Percentiles rank a stretch among this genome's conserved stretches.
Conservation (phyloP, 352 stramenopile species). For the Phytophthora brassicae region DNA sequence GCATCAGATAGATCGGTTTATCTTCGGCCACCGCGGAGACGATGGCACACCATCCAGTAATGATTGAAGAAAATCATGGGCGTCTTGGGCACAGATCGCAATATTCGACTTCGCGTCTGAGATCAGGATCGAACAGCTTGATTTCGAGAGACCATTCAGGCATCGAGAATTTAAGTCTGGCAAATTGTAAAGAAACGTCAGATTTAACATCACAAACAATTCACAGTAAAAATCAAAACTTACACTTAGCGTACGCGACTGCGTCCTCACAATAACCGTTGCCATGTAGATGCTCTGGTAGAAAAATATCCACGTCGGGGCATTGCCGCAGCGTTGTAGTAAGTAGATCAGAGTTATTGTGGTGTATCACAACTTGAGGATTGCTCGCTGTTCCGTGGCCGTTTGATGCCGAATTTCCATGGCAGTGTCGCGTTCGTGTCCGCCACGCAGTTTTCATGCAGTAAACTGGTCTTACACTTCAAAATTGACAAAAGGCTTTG, state of each 20-base stretch:
- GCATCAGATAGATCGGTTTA: slow-evolving; percentile 53
- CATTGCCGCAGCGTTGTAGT: slow-evolving; percentile 40
- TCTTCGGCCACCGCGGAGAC: slow-evolving; percentile 25
- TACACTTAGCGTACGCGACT: slow-evolving; percentile 51
- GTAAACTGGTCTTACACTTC: too few relatives aligned
- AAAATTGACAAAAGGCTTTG: slow-evolving; percentile 6
- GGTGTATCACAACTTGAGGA: slow-evolving; percentile 21
- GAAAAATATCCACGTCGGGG: slow-evolving; percentile 52
- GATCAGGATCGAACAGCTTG: slow-evolving; percentile 28
- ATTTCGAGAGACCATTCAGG: slow-evolving; percentile 33
- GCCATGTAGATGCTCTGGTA: slow-evolving; percentile 34
- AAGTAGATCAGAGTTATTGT: slow-evolving; percentile 30
- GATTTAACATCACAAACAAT: not conserved
- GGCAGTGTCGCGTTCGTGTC: slow-evolving; percentile 22
- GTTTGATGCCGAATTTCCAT: slow-evolving; percentile 39
- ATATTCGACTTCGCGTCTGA: slow-evolving; percentile 37
- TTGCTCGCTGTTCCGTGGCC: slow-evolving; percentile 17
- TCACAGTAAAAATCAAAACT: not conserved
- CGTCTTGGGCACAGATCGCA: slow-evolving; percentile 54
- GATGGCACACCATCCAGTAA: slow-evolving; percentile 39
- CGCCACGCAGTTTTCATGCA: slow-evolving; percentile 33
- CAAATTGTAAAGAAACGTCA: not conserved
- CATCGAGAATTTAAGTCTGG: slow-evolving; percentile 38
- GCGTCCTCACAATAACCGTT: slow-evolving; percentile 61
- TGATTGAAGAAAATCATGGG: slow-evolving; percentile 64